A percentile compares a stretch with the other conserved stretches of the same genome.
These are phyloP conservation scores for Suhomyces emberorum DNA, from an alignment of 805 yeast species.

Conservation along the genomic window DNA sequence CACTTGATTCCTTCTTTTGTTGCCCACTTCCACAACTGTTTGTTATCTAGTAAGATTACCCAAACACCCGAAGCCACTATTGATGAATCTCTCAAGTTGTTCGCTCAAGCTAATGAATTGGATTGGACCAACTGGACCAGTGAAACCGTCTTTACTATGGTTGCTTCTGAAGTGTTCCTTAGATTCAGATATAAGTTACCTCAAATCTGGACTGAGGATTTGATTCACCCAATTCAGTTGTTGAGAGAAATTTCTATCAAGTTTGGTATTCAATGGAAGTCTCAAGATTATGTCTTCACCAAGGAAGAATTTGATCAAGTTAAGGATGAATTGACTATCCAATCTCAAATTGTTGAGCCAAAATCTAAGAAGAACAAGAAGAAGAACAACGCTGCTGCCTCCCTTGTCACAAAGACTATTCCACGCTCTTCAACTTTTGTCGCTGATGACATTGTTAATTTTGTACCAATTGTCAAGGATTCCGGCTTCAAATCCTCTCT, in stretches of 20 bases:
- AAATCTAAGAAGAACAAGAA: conserved; percentile 31
- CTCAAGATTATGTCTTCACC: conserved; percentile 48
- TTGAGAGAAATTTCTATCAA: conserved; percentile 71
- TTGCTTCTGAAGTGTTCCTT: conserved; percentile 50
- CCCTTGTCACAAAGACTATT: conserved; percentile 9
- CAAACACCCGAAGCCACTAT: conserved; percentile 35
- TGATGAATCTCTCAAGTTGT: conserved; percentile 37
- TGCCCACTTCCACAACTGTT: conserved; percentile 67
- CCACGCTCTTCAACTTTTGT: conserved; percentile 44
- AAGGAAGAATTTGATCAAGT: conserved; percentile 34
- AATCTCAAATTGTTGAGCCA: conserved; percentile 11
- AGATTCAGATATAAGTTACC: conserved; percentile 66
- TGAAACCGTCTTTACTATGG: conserved; percentile 37
- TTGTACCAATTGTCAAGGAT: conserved; percentile 76
- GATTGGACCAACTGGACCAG: conserved; percentile 47
- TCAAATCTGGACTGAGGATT: conserved; percentile 41
- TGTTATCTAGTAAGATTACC: conserved; percentile 54
- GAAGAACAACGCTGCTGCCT: conserved; percentile 15
- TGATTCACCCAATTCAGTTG: conserved; percentile 41
- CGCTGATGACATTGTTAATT: conserved; percentile 59
- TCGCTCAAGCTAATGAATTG: conserved; percentile 42
- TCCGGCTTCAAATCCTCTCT: conserved; percentile 62
- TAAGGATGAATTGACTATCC: conserved; percentile 23
- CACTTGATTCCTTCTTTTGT: conserved; percentile 57
- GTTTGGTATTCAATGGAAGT: conserved; percentile 84